Percentiles rank a stretch among this genome's conserved stretches.
phyloP scores from a whole-genome alignment of 176 grass and related monocot genomes.

The Aegilops speltoides region DNA sequence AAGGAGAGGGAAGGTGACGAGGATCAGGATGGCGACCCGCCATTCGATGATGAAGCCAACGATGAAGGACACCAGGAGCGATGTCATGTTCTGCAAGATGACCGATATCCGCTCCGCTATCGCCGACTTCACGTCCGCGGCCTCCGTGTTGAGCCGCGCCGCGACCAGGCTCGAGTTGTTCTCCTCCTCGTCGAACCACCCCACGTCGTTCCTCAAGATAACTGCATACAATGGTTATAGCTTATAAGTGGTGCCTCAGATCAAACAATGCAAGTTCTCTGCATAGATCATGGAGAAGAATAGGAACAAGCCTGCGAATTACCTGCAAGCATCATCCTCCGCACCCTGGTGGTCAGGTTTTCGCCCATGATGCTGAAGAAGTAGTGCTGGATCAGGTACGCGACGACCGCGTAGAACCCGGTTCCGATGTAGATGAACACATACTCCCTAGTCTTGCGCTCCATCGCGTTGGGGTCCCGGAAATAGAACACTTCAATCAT shows the following conservation, averaged over 20 bases:
- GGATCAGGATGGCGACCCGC: constrained; percentile 73
- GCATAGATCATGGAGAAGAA: background rate
- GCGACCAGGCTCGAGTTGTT: constrained; percentile 75
- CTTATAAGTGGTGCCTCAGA: background rate
- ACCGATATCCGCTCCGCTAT: constrained; percentile 76
- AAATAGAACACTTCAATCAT: constrained; percentile 91
- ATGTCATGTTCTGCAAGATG: constrained; percentile 80
- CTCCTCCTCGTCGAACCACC: constrained; percentile 82
- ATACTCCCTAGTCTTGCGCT: constrained; percentile 75
- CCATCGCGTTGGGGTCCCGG: constrained; percentile 65
- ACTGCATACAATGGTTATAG: constrained; percentile 20
- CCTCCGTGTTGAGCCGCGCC: constrained; percentile 51
- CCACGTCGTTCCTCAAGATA: constrained; percentile 76
- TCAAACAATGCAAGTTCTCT: background rate
- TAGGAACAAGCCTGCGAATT: background rate
- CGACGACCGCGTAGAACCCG: constrained; percentile 61
- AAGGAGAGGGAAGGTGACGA: constrained; percentile 69
- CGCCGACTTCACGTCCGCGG: constrained; percentile 64
- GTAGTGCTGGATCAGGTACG: constrained; percentile 78
- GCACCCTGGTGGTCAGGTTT: constrained; percentile 75
- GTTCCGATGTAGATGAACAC: constrained; percentile 84
- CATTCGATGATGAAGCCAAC: constrained; percentile 75
- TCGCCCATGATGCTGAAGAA: constrained; percentile 94
- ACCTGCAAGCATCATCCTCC: constrained; percentile 86
- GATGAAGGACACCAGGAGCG: constrained; percentile 69